phyloP scores from a whole-genome alignment of 306 rosid genomes.

The Lagenaria siceraria region DNA sequence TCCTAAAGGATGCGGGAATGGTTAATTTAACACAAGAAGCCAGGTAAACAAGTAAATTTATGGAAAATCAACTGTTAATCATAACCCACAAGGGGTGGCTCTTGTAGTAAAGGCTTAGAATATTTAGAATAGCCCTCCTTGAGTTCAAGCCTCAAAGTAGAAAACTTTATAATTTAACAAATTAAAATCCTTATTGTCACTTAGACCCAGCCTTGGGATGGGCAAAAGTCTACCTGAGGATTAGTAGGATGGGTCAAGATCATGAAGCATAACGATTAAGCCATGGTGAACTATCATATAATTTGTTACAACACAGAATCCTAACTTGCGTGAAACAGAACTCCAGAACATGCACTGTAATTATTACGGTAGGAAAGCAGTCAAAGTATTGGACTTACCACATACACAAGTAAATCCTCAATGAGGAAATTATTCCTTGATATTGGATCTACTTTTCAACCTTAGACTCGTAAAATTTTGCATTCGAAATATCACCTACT shows the following conservation, averaged over 20 bases:
- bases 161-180: background rate
- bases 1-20: background rate
- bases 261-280: background rate
- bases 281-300: background rate
- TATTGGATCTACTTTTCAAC: constrained; percentile 16
- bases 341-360: background rate
- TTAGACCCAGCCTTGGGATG: background rate
- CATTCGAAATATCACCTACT: constrained; percentile 25
- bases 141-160: background rate
- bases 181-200: background rate
- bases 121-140: background rate
- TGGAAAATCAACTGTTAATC: background rate
- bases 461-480: constrained; percentile 15
- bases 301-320: background rate
- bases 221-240: background rate
- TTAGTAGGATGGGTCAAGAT: background rate
- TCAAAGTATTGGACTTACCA: constrained; percentile 12
- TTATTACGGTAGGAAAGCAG: background rate
- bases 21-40: background rate
- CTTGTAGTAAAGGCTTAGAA: background rate
- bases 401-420: constrained; percentile 14
- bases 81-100: background rate
- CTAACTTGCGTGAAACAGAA: background rate
- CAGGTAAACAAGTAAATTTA: background rate
- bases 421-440: constrained; percentile 17